Percentiles rank a stretch among this genome's conserved stretches.
Evolutionary conservation across 2,329 filamentous ascomycete species (phyloP).

Genomic region (Beauveria brongniartii): DNA sequence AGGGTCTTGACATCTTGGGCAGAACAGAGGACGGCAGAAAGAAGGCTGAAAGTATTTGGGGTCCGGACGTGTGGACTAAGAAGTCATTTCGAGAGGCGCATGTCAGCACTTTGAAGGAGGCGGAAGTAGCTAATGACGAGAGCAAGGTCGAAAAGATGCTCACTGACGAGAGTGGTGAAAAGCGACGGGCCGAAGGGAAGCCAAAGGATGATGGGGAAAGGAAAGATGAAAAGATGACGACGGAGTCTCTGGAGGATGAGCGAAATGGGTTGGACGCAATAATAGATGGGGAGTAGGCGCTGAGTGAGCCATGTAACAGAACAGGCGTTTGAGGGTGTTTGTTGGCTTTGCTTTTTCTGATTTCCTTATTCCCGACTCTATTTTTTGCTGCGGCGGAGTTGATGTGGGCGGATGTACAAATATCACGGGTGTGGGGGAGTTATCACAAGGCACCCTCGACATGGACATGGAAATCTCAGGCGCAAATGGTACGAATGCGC

Average conservation of each 20-base stretch:
- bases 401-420: neutral
- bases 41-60: conserved; percentile 44
- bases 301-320: conserved; percentile 3
- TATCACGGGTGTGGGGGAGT: conserved; percentile 1
- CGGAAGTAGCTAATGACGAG: conserved; percentile 28
- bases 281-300: conserved; percentile 31
- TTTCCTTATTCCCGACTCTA: neutral
- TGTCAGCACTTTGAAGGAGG: neutral
- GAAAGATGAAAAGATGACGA: conserved; percentile 25
- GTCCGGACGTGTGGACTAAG: conserved; percentile 37
- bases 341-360: neutral
- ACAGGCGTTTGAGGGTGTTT: conserved; percentile 2
- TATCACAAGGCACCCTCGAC: neutral
- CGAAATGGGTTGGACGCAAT: conserved; percentile 39
- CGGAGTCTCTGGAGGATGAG: conserved; percentile 36
- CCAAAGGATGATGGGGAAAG: conserved; percentile 37
- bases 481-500: neutral
- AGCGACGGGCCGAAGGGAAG: conserved; percentile 19
- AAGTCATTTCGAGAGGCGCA: conserved; percentile 16
- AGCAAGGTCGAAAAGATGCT: conserved; percentile 26
- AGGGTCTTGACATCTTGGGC: conserved; percentile 44
- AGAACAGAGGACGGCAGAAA: conserved; percentile 42
- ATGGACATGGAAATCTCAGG: neutral
- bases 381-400: neutral
- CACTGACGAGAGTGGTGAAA: conserved; percentile 4